A percentile compares a stretch with the other conserved stretches of the same genome.
These are phyloP conservation scores for Ustulina deusta DNA, from an alignment of 2,329 filamentous ascomycete species.

Conservation along the genomic window DNA sequence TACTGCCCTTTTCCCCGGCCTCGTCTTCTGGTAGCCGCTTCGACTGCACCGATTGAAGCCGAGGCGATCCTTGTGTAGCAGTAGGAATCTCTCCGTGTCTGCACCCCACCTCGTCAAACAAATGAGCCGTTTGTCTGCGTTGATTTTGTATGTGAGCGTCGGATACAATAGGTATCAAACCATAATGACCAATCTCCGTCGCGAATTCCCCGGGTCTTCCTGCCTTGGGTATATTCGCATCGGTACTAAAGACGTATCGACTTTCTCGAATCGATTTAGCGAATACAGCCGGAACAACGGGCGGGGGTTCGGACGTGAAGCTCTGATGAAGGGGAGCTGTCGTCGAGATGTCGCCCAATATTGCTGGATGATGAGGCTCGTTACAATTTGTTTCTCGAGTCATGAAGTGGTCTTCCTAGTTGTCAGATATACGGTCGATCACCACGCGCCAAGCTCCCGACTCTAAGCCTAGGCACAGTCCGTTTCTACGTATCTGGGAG, in stretches of 20 bases:
- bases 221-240: conserved; percentile 41
- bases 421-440: conserved; percentile 32
- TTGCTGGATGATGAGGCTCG: conserved; percentile 44
- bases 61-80: conserved; percentile 39
- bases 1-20: conserved; percentile 38
- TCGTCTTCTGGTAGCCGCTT: conserved; percentile 44
- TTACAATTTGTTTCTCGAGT: conserved; percentile 47
- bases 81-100: conserved; percentile 32
- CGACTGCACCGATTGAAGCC: conserved; percentile 33
- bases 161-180: conserved; percentile 46
- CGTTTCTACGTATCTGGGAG: conserved; percentile 44
- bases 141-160: conserved; percentile 40
- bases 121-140: conserved; percentile 35
- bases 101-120: conserved; percentile 36
- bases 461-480: conserved; percentile 41
- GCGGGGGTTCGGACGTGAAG: conserved; percentile 41
- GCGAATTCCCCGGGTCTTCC: conserved; percentile 45
- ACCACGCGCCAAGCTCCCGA: conserved; percentile 42
- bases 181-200: conserved; percentile 49
- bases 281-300: conserved; percentile 40
- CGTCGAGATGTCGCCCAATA: conserved; percentile 44
- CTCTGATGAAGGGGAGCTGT: conserved; percentile 42
- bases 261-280: conserved; percentile 43
- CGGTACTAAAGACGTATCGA: conserved; percentile 42
- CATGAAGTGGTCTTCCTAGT: conserved; percentile 48